Base-by-base conservation (phyloP, 2,329 filamentous ascomycete genomes). In the Seiridium cupressi region DNA sequence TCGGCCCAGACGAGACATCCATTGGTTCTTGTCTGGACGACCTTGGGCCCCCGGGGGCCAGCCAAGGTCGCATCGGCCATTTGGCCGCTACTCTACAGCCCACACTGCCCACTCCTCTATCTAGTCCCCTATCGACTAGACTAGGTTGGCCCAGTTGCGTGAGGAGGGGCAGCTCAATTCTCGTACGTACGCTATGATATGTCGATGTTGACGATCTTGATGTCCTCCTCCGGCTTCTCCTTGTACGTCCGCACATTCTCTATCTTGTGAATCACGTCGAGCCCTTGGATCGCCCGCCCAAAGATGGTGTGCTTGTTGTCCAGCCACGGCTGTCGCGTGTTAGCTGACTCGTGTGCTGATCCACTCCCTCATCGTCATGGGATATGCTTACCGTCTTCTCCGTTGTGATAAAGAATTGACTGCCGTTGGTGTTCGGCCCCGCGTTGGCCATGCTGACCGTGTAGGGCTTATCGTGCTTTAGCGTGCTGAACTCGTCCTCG, bases 391-490 rank as follows among this genome's bases (percentile, higher is more conserved):
- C 88, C 66, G 95, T 93, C 79, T 96, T 96, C 76, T 97, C 96
- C 0, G 94, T 97, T 0, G 95, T 99, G 66, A 99, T 97, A 70
- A 99, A 99, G 74, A 99, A 99, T 74, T 99, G 95, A 70, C 90
- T 95, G 11, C 91, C 95, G 72, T 99, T 99, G 42, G 93, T 97
- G 69, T 94, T 93, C 0, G 93, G 92, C 0, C 95, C 95, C 0
- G 95, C 94, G 74, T 99, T 99, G 10, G 95, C 95, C 95, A 99
- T 99, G 73, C 91, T 96, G 60, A 98, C 82, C 0, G 93, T 98
- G 73, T 97, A 99, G 2, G 95, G 90, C 77, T 95, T 96, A 78
- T 99, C 95, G 71, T 99, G 95, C 73, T 90, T 92, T 63, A 99
- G 77, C 18, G 87, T 90, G 67, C 91, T 93, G 68, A 99, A 97